Evolutionary conservation across 495 filamentous ascomycete species (phyloP), one percentile per base, ranked within the genome.

Genomic region (Trichoderma gamsii): DNA sequence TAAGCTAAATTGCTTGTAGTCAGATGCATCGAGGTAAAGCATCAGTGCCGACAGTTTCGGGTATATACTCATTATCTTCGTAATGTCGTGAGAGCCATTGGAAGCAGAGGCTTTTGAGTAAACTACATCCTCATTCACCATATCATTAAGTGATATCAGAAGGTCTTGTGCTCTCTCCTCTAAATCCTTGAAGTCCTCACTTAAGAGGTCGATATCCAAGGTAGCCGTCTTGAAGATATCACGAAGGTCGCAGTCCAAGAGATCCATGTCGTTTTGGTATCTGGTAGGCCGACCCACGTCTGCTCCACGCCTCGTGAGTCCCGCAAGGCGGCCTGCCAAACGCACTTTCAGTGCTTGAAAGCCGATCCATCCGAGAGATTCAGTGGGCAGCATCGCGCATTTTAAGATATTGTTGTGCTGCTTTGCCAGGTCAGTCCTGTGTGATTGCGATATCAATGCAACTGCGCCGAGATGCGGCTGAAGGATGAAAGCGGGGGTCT

Each of bases 261-360:
- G 21, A 52, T 52, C 49, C 16, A 21, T n/a, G 49, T 52, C 49
- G 21, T 52, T 52, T n/a, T 52, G 49, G 18, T 21, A 18, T 21
- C 9, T 52, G 49, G 49, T 52, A 21, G 49, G 49, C 16, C 49
- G 49, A 52, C 8, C 7, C 49, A 21, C 49, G 9, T 11, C 21
- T 1, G 49, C 21, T 23, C 21, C 21, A 21, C 49, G 49, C n/a
- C 9, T 21, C 49, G 18, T 11, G 25, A 52, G 21, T 21, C 6
- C 18, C n/a, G 49, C 49, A 23, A 52, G 49, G n/a, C 49, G 49
- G 21, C 49, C 49, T 21, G 49, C 49, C 49, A 52, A 23, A 18
- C 49, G 49, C n/a, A 52, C 49, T 21, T 52, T 52, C n/a, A 52
- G 9, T 52, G 49, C 49, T 52, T 52, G 49, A 11, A 52, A 52